Evolutionary conservation across 352 stramenopile species (phyloP), one percentile per base, ranked within the genome.

Genomic region (Phytophthora multivora): DNA sequence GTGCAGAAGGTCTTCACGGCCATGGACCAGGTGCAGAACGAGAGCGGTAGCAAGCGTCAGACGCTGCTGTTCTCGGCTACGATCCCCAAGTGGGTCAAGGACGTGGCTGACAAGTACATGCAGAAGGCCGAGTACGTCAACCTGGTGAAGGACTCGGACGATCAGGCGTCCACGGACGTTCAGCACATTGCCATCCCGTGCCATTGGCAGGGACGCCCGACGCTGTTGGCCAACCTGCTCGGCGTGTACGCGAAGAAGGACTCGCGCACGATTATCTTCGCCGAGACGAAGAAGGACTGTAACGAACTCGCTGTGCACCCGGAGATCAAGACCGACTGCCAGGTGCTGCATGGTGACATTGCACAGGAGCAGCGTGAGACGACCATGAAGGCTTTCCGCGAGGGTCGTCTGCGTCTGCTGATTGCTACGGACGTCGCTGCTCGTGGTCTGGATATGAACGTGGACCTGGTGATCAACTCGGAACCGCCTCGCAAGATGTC

Each of bases 401-500:
- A 97, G 10, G 97, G 97, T 51, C 84, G 88, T 28, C 91, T 99
- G 65, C 93, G 96, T 67, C 83, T 98, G 35, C 71, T 99, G 43
- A 97, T 99, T 36, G 96, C 96, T 4, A 99, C 97, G 2, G 97
- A 99, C 78, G 95, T 99, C 33, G 96, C 97, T 23, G 96, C 97
- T 13, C 86, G 97, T 66, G 97, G 97, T 65, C 92, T 99, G 53
- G 97, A 99, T 76, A 99, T 99, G 78, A 96, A 98, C 59, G 88
- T 97, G 10, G 94, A 98, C 59, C 84, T 99, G 16, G 96, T 99
- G 15, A 96, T 99, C 64, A 98, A 99, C 68, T 98, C 89, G 66
- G 95, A 99, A 74, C 83, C 97, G 4, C 83, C 74, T 54, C 84
- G 75, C 53, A 93, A 89, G 80, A 73, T 75, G 47, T 87, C 80